phyloP scores from a whole-genome alignment of 2,329 filamentous ascomycete genomes.

The Phaeosphaeriaceae sp. region DNA sequence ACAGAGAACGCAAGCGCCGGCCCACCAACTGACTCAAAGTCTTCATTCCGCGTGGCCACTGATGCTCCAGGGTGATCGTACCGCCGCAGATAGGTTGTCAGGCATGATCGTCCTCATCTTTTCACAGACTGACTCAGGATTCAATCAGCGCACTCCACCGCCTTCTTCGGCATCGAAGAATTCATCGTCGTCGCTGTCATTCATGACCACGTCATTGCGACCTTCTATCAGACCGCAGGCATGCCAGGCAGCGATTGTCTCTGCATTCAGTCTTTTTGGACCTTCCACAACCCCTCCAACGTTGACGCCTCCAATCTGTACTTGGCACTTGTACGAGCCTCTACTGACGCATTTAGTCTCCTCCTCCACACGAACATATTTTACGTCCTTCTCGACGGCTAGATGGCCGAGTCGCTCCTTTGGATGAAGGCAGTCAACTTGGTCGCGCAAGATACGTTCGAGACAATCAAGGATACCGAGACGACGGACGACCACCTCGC shows the following conservation, averaged over 20 bases:
- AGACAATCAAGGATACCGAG: constrained; percentile 73
- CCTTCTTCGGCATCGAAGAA: constrained; percentile 28
- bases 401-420: constrained; percentile 74
- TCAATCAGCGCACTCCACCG: constrained; percentile 14
- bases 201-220: constrained; percentile 1
- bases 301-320: constrained; percentile 44
- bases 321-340: constrained; percentile 38
- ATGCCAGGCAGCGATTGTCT: constrained; percentile 49
- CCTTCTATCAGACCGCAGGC: constrained; percentile 34
- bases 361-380: constrained; percentile 55
- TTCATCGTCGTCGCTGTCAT: constrained; percentile 17
- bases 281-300: constrained; percentile 45
- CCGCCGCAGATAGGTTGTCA: neutral
- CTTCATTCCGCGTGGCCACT: neutral
- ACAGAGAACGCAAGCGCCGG: neutral
- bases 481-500: constrained; percentile 66
- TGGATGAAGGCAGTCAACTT: constrained; percentile 64
- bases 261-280: constrained; percentile 45
- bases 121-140: neutral
- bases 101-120: neutral
- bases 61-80: neutral
- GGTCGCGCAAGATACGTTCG: constrained; percentile 63
- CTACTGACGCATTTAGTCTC: constrained; percentile 10
- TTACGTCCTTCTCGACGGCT: constrained; percentile 61
- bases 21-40: neutral